Percentiles rank a stretch among this genome's conserved stretches.
Conservation (phyloP, 2,329 filamentous ascomycete genomes). For the Trichophaea hybrida region DNA sequence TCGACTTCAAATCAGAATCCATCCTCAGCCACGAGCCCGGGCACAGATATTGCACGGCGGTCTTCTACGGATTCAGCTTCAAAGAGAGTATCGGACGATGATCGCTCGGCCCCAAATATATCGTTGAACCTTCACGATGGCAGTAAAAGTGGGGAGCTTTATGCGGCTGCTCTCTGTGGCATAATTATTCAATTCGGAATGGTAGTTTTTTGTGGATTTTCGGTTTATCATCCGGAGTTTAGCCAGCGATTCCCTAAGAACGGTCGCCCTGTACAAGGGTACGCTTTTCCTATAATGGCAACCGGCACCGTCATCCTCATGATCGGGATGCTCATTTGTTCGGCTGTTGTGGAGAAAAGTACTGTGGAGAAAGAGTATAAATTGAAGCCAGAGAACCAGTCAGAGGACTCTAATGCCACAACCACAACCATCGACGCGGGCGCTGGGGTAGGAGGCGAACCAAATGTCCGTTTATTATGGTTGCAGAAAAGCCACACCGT, state of each 20-base stretch:
- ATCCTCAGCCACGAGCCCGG: not conserved
- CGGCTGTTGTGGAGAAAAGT: not conserved
- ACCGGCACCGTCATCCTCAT: not conserved
- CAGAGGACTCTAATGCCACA: not conserved
- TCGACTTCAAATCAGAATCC: not conserved
- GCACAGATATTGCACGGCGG: too few relatives aligned
- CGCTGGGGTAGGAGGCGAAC: conserved; percentile 23
- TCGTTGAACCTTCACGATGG: conserved; percentile 14
- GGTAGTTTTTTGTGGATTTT: conserved; percentile 12
- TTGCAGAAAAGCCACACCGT: too few relatives aligned
- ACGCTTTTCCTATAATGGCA: conserved; percentile 26
- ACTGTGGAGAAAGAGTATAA: too few relatives aligned
- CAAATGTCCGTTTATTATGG: conserved; percentile 21
- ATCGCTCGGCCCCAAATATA: conserved; percentile 22
- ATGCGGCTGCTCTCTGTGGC: conserved; percentile 17
- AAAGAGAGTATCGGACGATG: too few relatives aligned
- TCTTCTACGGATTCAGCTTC: too few relatives aligned
- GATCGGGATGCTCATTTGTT: conserved; percentile 4
- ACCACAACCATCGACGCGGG: not conserved
- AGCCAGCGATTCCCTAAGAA: not conserved
- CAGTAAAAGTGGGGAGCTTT: conserved; percentile 12
- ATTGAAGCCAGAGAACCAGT: too few relatives aligned
- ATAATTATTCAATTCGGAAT: conserved; percentile 24
- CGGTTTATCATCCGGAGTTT: not conserved
- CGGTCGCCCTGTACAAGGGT: conserved; percentile 6